phyloP scores from a whole-genome alignment of 495 filamentous ascomycete species.

The Cercophora samala region DNA sequence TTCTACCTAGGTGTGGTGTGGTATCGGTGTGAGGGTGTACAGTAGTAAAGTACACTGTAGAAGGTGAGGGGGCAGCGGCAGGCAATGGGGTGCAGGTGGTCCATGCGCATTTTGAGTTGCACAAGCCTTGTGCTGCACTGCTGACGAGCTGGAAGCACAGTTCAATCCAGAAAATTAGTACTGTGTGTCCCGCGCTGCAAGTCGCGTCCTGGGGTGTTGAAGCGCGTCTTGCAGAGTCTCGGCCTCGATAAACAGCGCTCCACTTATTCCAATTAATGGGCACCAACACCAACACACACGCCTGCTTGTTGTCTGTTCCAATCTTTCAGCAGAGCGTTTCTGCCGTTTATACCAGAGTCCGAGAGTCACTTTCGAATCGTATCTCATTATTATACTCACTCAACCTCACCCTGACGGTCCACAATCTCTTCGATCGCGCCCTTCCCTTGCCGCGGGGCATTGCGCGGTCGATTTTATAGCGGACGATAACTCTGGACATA shows the following conservation, averaged over 20 bases:
- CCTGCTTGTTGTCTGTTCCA: neutral
- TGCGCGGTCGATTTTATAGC: neutral
- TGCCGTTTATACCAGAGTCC: neutral
- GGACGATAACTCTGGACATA: neutral
- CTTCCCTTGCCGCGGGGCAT: neutral
- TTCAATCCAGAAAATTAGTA: neutral
- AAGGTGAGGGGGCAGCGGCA: neutral
- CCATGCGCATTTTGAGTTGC: neutral
- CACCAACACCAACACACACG: conserved; percentile 8
- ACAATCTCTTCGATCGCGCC: neutral
- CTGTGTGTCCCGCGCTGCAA: conserved; percentile 8
- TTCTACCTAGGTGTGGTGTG: too few species aligned
- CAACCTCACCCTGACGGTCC: neutral
- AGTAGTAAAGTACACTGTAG: neutral
- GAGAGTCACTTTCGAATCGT: neutral
- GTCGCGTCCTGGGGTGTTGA: conserved; percentile 11
- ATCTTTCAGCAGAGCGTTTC: neutral
- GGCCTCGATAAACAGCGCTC: conserved; percentile 3
- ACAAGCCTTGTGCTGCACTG: neutral
- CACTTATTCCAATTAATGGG: conserved; percentile 2
- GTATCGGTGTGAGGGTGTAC: too few species aligned
- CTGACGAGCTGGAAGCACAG: neutral
- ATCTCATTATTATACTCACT: neutral
- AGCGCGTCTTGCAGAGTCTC: conserved; percentile 20
- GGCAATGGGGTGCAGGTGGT: neutral